Percentiles rank a stretch among this genome's conserved stretches.
Conservation (phyloP, 2,329 filamentous ascomycete genomes). For the Aschersonia sp. region DNA sequence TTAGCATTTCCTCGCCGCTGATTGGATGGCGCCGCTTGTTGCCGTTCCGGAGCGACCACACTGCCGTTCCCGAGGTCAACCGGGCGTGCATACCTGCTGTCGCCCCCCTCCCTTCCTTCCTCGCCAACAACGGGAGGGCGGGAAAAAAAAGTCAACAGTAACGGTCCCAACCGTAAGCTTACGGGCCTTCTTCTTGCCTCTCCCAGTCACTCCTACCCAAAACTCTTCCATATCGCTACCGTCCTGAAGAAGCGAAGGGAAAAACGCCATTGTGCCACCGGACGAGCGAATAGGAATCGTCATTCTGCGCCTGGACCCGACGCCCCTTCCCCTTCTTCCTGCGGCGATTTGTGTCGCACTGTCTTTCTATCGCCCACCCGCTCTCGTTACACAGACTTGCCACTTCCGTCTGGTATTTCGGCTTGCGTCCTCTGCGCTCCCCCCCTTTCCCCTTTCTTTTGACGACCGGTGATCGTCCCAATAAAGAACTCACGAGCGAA, state of each 20-base stretch:
- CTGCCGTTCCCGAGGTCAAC: neutral
- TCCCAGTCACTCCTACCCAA: neutral
- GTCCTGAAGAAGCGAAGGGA: no score
- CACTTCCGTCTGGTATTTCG: neutral
- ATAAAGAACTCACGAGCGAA: neutral
- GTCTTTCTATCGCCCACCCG: neutral
- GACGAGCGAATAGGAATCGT: no score
- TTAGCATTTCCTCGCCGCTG: slow-evolving; percentile 12
- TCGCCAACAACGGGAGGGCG: neutral
- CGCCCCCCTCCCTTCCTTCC: neutral
- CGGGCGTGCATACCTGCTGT: neutral
- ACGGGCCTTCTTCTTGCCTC: neutral
- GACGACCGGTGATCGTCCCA: neutral
- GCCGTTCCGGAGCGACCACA: slow-evolving; percentile 1
- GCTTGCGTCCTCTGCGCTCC: neutral
- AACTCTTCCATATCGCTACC: no score
- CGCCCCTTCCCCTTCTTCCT: no score
- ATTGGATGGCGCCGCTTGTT: slow-evolving; percentile 9
- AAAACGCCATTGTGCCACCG: no score
- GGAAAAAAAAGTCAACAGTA: neutral
- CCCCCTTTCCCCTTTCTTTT: neutral
- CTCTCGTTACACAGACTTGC: neutral
- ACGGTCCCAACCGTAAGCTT: neutral
- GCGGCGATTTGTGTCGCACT: slow-evolving; percentile 2
- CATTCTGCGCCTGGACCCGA: no score